These are phyloP conservation scores for Urtica urens DNA, from an alignment of 306 rosid species.

Conservation along the genomic window DNA sequence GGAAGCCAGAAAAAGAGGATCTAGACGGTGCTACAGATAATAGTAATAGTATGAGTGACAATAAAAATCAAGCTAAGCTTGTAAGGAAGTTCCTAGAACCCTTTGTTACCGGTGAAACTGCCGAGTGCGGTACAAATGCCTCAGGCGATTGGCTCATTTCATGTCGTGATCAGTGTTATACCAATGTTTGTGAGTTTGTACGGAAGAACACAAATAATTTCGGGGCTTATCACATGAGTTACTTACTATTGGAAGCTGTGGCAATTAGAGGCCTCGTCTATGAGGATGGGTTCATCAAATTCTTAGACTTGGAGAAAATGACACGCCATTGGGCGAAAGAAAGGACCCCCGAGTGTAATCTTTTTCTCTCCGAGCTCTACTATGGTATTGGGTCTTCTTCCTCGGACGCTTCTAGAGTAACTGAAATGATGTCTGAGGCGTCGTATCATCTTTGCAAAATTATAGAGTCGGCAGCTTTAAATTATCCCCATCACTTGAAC, in stretches of 20 bases:
- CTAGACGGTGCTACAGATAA: slow-evolving; percentile 52
- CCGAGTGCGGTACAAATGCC: slow-evolving; percentile 24
- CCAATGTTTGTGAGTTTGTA: slow-evolving; percentile 51
- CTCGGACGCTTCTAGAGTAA: slow-evolving; percentile 41
- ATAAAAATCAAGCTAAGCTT: slow-evolving; percentile 63
- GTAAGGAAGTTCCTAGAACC: slow-evolving; percentile 69
- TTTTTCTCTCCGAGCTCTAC: slow-evolving; percentile 82
- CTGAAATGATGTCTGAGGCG: slow-evolving; percentile 61
- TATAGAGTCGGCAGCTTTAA: slow-evolving; percentile 74
- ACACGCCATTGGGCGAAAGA: slow-evolving; percentile 93
- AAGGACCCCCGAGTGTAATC: slow-evolving; percentile 61
- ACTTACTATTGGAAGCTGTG: slow-evolving; percentile 66
- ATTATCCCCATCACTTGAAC: slow-evolving; percentile 44
- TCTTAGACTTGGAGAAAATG: slow-evolving; percentile 77
- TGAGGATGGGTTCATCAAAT: slow-evolving; percentile 65
- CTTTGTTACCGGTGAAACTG: slow-evolving; percentile 47
- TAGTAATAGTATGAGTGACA: too few relatives aligned
- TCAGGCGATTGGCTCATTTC: slow-evolving; percentile 21
- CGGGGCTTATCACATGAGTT: slow-evolving; percentile 83
- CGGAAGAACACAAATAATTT: slow-evolving; percentile 50
- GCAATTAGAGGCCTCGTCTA: slow-evolving; percentile 43
- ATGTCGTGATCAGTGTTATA: slow-evolving; percentile 34
- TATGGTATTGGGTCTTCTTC: slow-evolving; percentile 66
- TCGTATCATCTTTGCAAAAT: slow-evolving; percentile 93
- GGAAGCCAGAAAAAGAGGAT: slow-evolving; percentile 90